Evolutionary conservation across 2,329 filamentous ascomycete genomes (phyloP).

Genomic region (Colletotrichum tanaceti): DNA sequence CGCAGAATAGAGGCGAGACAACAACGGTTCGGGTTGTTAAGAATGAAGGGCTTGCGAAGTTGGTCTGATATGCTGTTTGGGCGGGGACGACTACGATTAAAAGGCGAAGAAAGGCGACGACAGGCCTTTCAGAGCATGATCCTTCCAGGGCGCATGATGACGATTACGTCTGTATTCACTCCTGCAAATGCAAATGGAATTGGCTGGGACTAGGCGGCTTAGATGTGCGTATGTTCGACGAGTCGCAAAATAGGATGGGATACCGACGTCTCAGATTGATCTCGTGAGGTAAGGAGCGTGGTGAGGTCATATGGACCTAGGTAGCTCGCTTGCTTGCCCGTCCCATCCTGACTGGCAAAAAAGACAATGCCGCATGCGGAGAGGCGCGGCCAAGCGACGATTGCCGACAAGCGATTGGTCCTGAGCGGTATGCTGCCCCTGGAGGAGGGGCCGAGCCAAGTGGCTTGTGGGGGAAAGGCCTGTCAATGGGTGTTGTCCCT

Average conservation of each 20-base stretch:
- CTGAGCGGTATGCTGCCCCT: conserved; percentile 21
- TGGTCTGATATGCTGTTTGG: conserved; percentile 1
- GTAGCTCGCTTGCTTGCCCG: neutral
- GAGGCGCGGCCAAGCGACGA: conserved; percentile 37
- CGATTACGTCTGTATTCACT: conserved; percentile 15
- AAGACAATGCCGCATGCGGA: conserved; percentile 24
- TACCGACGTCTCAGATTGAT: conserved; percentile 39
- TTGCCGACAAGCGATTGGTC: conserved; percentile 38
- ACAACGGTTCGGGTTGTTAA: neutral
- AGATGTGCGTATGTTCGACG: conserved; percentile 3
- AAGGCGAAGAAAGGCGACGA: neutral
- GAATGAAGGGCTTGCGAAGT: conserved; percentile 9
- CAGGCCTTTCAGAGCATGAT: conserved; percentile 22
- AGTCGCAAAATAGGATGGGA: conserved; percentile 23
- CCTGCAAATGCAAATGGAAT: conserved; percentile 4
- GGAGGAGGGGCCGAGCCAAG: neutral
- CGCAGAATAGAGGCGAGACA: neutral
- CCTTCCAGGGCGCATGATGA: conserved; percentile 34
- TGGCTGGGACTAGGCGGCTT: neutral
- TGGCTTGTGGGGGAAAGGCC: conserved; percentile 25
- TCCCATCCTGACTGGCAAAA: neutral
- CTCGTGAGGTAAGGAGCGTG: conserved; percentile 38
- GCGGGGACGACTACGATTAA: conserved; percentile 22
- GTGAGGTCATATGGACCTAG: conserved; percentile 37
- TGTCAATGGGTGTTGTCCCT: conserved; percentile 18